Evolutionary conservation across 2,329 filamentous ascomycete species (phyloP).

Genomic region (Metarhizium album): DNA sequence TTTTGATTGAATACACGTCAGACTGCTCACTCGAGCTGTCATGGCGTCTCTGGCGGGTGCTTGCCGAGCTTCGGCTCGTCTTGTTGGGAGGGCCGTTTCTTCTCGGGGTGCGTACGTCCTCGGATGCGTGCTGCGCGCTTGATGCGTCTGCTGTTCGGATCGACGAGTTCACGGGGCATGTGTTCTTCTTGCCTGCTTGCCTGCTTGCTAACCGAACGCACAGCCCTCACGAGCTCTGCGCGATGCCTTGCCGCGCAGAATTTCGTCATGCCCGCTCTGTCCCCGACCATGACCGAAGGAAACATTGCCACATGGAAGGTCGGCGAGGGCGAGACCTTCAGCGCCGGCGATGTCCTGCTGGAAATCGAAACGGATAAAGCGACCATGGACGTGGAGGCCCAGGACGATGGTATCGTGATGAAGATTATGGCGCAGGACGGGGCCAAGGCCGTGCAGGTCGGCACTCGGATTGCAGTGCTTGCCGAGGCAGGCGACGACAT

Average conservation of each 20-base stretch:
- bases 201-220: conserved; percentile 5
- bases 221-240: conserved; percentile 55
- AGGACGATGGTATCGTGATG: conserved; percentile 76
- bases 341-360: conserved; percentile 74
- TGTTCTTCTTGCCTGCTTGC: not conserved
- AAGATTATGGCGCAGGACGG: conserved; percentile 71
- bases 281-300: conserved; percentile 88
- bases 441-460: conserved; percentile 67
- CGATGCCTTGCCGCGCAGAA: conserved; percentile 65
- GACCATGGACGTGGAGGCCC: conserved; percentile 88
- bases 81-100: conserved; percentile 40
- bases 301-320: conserved; percentile 79
- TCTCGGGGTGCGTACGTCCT: conserved; percentile 48
- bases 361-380: conserved; percentile 94
- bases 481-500: conserved; percentile 76
- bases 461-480: conserved; percentile 69
- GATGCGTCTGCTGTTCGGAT: not conserved
- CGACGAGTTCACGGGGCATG: not conserved
- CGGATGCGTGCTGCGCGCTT: not conserved
- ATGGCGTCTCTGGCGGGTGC: conserved; percentile 60
- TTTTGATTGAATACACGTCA: not conserved
- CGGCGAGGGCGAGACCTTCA: conserved; percentile 76
- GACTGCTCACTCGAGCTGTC: conserved; percentile 16
- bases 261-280: conserved; percentile 84
- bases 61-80: conserved; percentile 52